These are phyloP conservation scores for Leccinellum rugosiceps DNA, from an alignment of 768 basidiomycete genomes.

Conservation along the genomic window DNA sequence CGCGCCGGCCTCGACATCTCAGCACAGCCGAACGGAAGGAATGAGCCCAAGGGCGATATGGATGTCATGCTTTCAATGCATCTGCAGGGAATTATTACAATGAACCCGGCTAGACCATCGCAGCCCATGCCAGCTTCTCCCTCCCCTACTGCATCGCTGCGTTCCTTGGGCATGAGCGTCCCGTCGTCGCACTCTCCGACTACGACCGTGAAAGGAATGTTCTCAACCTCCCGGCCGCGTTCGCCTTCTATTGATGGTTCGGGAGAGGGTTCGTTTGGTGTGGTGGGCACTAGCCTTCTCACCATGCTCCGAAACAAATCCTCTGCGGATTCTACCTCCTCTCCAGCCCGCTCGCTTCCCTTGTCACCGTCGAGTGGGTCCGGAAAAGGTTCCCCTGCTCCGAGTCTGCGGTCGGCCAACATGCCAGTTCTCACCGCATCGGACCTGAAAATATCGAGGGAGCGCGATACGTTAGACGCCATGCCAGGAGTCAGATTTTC, in stretches of 20 bases:
- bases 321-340: slow-evolving; percentile 23
- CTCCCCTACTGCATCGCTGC: slow-evolving; percentile 29
- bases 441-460: slow-evolving; percentile 40
- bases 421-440: slow-evolving; percentile 22
- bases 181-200: slow-evolving; percentile 18
- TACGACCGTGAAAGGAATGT: slow-evolving; percentile 19
- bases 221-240: slow-evolving; percentile 25
- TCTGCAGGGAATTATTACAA: slow-evolving; percentile 52
- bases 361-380: slow-evolving; percentile 21
- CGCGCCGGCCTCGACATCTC: slow-evolving; percentile 62
- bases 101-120: slow-evolving; percentile 17
- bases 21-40: slow-evolving; percentile 37
- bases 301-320: slow-evolving; percentile 47
- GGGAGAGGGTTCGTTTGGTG: slow-evolving; percentile 55
- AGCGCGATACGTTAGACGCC: slow-evolving; percentile 28
- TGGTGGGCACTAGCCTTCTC: slow-evolving; percentile 53
- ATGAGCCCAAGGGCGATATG: slow-evolving; percentile 75
- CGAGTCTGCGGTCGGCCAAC: slow-evolving; percentile 24
- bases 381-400: slow-evolving; percentile 22
- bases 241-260: slow-evolving; percentile 42
- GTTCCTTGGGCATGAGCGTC: slow-evolving; percentile 20
- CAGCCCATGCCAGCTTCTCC: slow-evolving; percentile 24
- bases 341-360: slow-evolving; percentile 32
- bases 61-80: slow-evolving; percentile 83
- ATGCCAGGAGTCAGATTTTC: slow-evolving; percentile 11